Conservation (phyloP, 495 filamentous ascomycete genomes). For the Xylaria scruposa region DNA sequence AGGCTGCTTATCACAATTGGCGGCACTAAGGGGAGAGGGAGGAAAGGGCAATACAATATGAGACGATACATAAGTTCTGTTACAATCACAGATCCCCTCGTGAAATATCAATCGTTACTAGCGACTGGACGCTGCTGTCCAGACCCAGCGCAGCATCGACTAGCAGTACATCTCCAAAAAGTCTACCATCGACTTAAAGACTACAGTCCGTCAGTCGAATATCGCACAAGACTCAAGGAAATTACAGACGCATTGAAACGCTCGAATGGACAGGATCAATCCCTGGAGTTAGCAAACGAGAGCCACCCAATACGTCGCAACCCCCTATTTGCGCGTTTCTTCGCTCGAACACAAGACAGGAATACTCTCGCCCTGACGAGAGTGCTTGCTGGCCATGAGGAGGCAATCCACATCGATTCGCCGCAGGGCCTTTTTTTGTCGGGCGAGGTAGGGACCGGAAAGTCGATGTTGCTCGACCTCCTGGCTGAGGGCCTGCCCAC, state of each 20-base stretch:
- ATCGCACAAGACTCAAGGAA: conserved; percentile 60
- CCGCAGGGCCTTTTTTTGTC: conserved; percentile 72
- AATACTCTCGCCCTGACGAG: conserved; percentile 66
- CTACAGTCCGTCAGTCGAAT: conserved; percentile 69
- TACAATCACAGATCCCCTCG: conserved; percentile 74
- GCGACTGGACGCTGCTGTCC: conserved; percentile 63
- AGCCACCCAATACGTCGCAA: conserved; percentile 58
- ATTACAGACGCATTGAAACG: conserved; percentile 50
- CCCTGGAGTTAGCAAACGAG: conserved; percentile 46
- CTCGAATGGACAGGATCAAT: conserved; percentile 25
- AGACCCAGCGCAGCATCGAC: conserved; percentile 70
- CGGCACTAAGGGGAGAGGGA: background rate
- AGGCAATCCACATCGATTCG: conserved; percentile 65
- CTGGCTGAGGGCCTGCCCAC: conserved; percentile 72
- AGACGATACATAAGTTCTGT: conserved; percentile 51
- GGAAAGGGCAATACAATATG: conserved; percentile 33
- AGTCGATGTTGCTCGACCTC: conserved; percentile 73
- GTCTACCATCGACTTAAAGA: conserved; percentile 70
- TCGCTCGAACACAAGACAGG: conserved; percentile 40
- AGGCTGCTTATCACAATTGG: background rate
- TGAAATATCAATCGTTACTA: conserved; percentile 69
- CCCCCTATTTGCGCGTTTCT: conserved; percentile 56
- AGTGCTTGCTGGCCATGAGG: conserved; percentile 66
- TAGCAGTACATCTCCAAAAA: conserved; percentile 72
- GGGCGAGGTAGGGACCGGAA: conserved; percentile 75